Evolutionary conservation across 768 basidiomycete genomes (phyloP).

Genomic region (Collybia mongolica): DNA sequence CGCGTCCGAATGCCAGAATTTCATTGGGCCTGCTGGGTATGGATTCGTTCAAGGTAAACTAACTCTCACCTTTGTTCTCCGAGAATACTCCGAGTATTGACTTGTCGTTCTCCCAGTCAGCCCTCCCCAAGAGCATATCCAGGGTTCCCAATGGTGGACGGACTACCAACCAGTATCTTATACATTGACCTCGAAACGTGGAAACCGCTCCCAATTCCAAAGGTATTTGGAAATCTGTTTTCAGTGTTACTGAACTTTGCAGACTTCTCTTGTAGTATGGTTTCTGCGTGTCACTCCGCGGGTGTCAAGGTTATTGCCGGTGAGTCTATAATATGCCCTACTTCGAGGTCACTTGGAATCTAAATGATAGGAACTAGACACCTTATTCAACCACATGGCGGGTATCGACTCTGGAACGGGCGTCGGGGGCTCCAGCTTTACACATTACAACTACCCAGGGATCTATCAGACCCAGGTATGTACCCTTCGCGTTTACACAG

Average conservation of each 20-base stretch:
- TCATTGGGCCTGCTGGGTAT: slow-evolving; percentile 69
- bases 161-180: slow-evolving; percentile 74
- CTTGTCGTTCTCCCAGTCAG: slow-evolving; percentile 28
- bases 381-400: slow-evolving; percentile 69
- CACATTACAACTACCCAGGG: slow-evolving; percentile 52
- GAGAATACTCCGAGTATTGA: not conserved
- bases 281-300: slow-evolving; percentile 47
- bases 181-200: slow-evolving; percentile 63
- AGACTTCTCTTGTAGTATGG: slow-evolving; percentile 33
- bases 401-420: slow-evolving; percentile 47
- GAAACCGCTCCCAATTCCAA: slow-evolving; percentile 51
- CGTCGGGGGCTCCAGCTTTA: slow-evolving; percentile 47
- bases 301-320: slow-evolving; percentile 59
- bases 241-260: slow-evolving; percentile 9
- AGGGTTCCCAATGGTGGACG: slow-evolving; percentile 69
- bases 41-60: slow-evolving; percentile 66
- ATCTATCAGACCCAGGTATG: slow-evolving; percentile 46
- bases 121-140: slow-evolving; percentile 58
- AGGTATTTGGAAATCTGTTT: slow-evolving; percentile 18
- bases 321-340: slow-evolving; percentile 13
- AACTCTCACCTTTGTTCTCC: not conserved
- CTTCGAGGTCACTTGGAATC: not conserved
- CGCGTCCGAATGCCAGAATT: slow-evolving; percentile 61
- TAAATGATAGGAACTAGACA: slow-evolving; percentile 30
- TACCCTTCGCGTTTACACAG: slow-evolving; percentile 15